Conservation (phyloP, 1,284 basidiomycete species). For the Irpex sp. region DNA sequence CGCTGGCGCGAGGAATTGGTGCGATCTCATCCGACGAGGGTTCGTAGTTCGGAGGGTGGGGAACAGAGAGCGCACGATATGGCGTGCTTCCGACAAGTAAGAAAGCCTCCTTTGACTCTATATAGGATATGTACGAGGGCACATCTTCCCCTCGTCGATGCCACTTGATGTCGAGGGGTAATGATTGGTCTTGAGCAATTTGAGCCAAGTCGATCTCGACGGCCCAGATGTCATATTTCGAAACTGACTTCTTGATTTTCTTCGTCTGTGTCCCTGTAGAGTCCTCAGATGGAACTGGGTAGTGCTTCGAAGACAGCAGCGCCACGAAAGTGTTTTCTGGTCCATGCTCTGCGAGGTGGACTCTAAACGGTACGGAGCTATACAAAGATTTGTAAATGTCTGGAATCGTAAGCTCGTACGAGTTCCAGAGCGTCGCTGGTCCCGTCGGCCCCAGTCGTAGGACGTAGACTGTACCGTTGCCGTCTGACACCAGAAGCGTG, state of each 20-base stretch:
- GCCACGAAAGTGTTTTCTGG: constrained; percentile 37
- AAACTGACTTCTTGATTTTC: constrained; percentile 8
- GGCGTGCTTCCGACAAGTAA: constrained; percentile 55
- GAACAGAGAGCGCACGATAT: constrained; percentile 40
- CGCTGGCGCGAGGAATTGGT: constrained; percentile 59
- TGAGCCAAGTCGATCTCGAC: constrained; percentile 47
- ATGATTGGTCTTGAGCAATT: constrained; percentile 26
- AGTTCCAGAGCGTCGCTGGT: constrained; percentile 45
- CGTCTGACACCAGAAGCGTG: constrained; percentile 67
- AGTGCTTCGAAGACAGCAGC: constrained; percentile 55
- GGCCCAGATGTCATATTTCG: constrained; percentile 64
- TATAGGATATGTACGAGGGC: constrained; percentile 59
- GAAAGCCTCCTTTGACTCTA: constrained; percentile 42
- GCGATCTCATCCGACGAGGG: constrained; percentile 63
- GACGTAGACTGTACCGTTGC: constrained; percentile 67
- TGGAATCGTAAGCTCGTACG: constrained; percentile 45
- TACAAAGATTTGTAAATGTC: constrained; percentile 16
- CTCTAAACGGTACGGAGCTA: constrained; percentile 49
- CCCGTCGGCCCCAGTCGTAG: constrained; percentile 36
- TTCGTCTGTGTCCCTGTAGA: neutral
- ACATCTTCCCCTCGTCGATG: constrained; percentile 67
- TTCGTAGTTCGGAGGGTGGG: constrained; percentile 38
- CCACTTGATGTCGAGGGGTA: constrained; percentile 58
- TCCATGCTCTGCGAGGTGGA: constrained; percentile 43
- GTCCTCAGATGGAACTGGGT: constrained; percentile 19